Evolutionary conservation across 2,329 filamentous ascomycete genomes (phyloP), one percentile per base, ranked within the genome.

Genomic region (Pezicula carpinea): DNA sequence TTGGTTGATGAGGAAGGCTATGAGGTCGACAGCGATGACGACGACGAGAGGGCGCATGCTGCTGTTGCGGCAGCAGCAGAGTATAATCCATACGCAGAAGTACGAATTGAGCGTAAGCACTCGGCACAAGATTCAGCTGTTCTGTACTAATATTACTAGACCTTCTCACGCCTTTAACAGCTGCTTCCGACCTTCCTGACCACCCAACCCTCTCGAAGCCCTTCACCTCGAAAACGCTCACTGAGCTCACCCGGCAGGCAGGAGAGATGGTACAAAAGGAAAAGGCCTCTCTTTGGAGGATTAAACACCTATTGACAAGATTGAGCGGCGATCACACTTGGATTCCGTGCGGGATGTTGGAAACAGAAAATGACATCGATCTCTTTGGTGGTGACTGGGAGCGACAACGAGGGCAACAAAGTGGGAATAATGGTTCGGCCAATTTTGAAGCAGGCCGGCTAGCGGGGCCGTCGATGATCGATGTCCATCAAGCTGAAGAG

Each of bases 1-100:
- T 72, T 87, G 39, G 72, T 87, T 54, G 87, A 92, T 66, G 82
- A 88, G 39, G 87, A 92, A 57, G 87, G 87, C 53, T 89, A 87
- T 62, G 82, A 88, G 53, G 71, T 89, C 46, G 83, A 89, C 35
- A 85, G 80, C 61, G 82, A 84, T 51, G 84, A 89, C 49, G 83
- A 87, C 47, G 79, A 82, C 50, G 79, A 83, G 35, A 76, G 75
- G 47, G 65, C 80, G 18, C 75, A 76, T 53, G 79, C 83, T 41
- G 82, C 82, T 35, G 70, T 79, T 41, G 73, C 79, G 39, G 69
- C 77, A 4, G 81, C 82, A n/a, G 76, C 82, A 31, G 82, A 87
- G 53, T 75, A 84, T 43, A 83, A 93, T 57, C 86, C 87, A 0
- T 93, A 91, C 61, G 76, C 82, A 42, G 81, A 82, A 44, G 77